Evolutionary conservation across 805 yeast genomes (phyloP).

Genomic region (Kodamaea jinghongensis): DNA sequence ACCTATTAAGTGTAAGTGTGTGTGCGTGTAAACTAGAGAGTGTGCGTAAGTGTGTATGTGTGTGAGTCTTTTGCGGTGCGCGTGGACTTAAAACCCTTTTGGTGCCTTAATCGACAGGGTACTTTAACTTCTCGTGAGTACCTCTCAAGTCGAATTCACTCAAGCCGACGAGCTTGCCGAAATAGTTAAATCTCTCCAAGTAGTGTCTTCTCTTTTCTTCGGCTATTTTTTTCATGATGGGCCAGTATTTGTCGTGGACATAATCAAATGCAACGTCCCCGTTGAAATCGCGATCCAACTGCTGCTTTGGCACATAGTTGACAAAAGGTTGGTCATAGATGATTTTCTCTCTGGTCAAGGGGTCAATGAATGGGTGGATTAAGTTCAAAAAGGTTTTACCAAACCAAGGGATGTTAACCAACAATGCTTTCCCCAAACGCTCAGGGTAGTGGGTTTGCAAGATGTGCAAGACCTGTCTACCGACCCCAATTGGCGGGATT

Average conservation of each 20-base stretch:
- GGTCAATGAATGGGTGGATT: slow-evolving; percentile 58
- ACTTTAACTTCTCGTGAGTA: slow-evolving; percentile 3
- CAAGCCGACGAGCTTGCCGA: slow-evolving; percentile 51
- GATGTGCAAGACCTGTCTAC: slow-evolving; percentile 49
- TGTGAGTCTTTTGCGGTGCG: too few species aligned
- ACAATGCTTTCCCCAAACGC: slow-evolving; percentile 51
- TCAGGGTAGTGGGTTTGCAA: slow-evolving; percentile 61
- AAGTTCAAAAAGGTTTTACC: slow-evolving; percentile 56
- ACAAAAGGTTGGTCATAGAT: slow-evolving; percentile 58
- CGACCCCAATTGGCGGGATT: slow-evolving; percentile 49
- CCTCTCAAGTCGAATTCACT: slow-evolving; percentile 52
- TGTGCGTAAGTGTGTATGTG: too few species aligned
- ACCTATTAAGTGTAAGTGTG: too few species aligned
- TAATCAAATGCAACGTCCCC: slow-evolving; percentile 51
- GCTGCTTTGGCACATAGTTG: slow-evolving; percentile 51
- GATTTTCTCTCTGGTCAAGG: slow-evolving; percentile 55
- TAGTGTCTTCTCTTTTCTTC: slow-evolving; percentile 34
- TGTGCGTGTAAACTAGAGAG: too few species aligned
- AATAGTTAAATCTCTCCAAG: slow-evolving; percentile 35
- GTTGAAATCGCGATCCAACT: slow-evolving; percentile 49
- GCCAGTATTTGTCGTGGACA: slow-evolving; percentile 54
- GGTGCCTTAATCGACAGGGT: slow-evolving; percentile 6
- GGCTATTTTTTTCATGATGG: slow-evolving; percentile 45
- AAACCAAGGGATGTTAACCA: slow-evolving; percentile 56
- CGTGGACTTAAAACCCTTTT: too few species aligned